A percentile compares a stretch with the other conserved stretches of the same genome.
These are phyloP conservation scores for Neoboletus magnificus DNA, from an alignment of 768 basidiomycete species.

Conservation along the genomic window DNA sequence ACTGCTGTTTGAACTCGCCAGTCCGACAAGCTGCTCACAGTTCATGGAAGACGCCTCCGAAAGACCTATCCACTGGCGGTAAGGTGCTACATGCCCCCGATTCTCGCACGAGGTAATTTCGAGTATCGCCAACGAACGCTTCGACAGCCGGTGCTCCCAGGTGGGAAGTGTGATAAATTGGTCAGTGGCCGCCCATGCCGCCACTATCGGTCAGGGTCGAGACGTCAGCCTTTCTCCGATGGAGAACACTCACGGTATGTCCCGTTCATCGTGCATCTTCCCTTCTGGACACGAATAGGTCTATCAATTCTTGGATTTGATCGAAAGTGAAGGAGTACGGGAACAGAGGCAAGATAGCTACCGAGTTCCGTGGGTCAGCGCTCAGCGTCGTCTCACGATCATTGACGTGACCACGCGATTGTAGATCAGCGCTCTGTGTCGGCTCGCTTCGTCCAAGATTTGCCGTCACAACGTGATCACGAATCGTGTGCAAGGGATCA, in stretches of 20 bases:
- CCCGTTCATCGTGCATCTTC: too few species aligned
- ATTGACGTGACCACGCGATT: conserved; percentile 5
- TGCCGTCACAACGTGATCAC: neutral
- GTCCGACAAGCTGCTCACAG: neutral
- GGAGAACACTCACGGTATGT: neutral
- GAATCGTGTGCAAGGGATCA: conserved; percentile 8
- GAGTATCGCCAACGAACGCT: neutral
- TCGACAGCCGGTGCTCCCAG: neutral
- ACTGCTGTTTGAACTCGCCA: neutral
- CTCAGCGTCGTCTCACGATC: conserved; percentile 1
- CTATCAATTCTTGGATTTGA: neutral
- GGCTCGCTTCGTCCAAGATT: conserved; percentile 1
- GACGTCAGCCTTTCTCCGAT: neutral
- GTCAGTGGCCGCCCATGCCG: neutral
- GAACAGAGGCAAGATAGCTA: neutral
- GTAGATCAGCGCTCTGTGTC: conserved; percentile 10
- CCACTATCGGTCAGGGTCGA: neutral
- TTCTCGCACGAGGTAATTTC: neutral
- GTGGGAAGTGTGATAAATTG: neutral
- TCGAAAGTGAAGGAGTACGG: neutral
- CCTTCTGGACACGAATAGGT: neutral
- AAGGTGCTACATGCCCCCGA: neutral
- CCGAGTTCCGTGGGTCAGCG: too few species aligned
- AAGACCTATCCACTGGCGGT: neutral
- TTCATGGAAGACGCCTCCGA: neutral